Conservation (phyloP, 495 filamentous ascomycete genomes). For the Aspergillus homomorphus region DNA sequence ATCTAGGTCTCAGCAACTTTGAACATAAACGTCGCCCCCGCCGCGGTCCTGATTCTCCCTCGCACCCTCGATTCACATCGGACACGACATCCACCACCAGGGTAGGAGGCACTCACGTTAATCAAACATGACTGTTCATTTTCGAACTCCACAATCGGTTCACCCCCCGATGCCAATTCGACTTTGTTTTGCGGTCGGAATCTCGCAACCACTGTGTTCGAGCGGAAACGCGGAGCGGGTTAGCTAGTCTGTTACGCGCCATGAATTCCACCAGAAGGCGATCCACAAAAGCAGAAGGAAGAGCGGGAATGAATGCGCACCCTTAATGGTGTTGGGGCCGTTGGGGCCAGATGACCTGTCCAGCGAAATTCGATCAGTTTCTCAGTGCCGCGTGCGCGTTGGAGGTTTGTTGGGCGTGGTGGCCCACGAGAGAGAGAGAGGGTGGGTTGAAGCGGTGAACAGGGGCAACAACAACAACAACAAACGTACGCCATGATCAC, state of each 20-base stretch:
- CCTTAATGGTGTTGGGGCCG: constrained; percentile 70
- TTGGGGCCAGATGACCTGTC: constrained; percentile 41
- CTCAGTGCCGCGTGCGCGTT: neutral
- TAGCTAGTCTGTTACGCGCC: constrained; percentile 16
- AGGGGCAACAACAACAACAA: constrained; percentile 3
- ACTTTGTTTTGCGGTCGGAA: constrained; percentile 96
- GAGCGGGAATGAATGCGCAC: constrained; percentile 40
- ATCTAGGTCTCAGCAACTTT: neutral
- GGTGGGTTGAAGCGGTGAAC: constrained; percentile 4
- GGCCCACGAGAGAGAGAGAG: neutral
- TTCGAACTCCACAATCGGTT: constrained; percentile 86
- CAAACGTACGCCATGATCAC: constrained; percentile 50
- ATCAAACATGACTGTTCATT: constrained; percentile 85
- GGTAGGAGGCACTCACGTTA: constrained; percentile 57
- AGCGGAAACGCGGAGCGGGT: constrained; percentile 6
- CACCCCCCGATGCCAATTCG: constrained; percentile 83
- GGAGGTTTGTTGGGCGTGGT: too few relatives aligned
- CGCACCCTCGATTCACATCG: neutral
- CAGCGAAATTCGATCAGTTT: constrained; percentile 22
- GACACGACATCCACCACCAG: neutral
- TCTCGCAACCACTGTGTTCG: constrained; percentile 75
- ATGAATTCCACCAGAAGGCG: neutral
- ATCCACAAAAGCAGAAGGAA: neutral
- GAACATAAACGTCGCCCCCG: neutral
- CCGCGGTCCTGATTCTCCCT: neutral